These are phyloP conservation scores for Malania oleifera DNA, from an alignment of 164 flowering plant species.

Conservation along the genomic window DNA sequence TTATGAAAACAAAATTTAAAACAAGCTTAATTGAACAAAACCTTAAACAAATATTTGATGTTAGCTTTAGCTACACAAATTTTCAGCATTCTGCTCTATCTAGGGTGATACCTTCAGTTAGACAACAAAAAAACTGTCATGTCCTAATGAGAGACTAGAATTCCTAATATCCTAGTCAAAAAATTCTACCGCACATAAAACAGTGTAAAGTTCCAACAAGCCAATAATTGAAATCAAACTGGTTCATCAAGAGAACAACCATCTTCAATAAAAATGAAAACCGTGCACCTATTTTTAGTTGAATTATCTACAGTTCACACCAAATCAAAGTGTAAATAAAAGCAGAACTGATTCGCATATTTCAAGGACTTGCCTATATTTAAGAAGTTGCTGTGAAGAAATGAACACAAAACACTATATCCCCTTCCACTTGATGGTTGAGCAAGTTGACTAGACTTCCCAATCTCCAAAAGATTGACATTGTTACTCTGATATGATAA, in stretches of 20 bases:
- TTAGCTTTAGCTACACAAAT: not conserved
- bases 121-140: not conserved
- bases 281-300: too few species aligned
- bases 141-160: not conserved
- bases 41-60: not conserved
- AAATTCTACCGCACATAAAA: too few species aligned
- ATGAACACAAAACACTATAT: constrained; percentile 36
- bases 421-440: constrained; percentile 11
- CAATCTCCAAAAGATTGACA: constrained; percentile 14
- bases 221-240: too few species aligned
- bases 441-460: constrained; percentile 4
- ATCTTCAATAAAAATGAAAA: too few species aligned
- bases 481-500: constrained; percentile 19
- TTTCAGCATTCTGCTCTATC: not conserved
- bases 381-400: constrained; percentile 54
- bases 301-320: too few species aligned
- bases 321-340: too few species aligned
- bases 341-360: too few species aligned
- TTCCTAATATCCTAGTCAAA: too few species aligned
- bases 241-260: too few species aligned
- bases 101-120: not conserved
- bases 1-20: too few species aligned
- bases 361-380: constrained; percentile 42
- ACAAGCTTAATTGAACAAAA: not conserved
- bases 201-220: too few species aligned